Evolutionary conservation across 345 rosid genomes (phyloP).

Genomic region (Kandelia obovata): DNA sequence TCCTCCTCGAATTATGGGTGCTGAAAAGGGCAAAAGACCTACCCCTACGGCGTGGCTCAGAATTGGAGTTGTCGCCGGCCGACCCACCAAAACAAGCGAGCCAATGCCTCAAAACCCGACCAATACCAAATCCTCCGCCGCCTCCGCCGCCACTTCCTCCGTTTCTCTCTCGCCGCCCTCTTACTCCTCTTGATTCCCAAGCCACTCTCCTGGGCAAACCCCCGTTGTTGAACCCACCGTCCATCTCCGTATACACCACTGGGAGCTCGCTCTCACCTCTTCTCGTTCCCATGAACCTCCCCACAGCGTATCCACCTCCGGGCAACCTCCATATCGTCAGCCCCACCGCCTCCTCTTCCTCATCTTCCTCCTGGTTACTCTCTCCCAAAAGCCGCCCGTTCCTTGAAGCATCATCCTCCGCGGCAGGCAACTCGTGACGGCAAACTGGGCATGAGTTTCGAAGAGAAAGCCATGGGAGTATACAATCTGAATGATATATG

Average conservation of each 20-base stretch:
- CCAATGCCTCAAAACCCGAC: conserved; percentile 22
- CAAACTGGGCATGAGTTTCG: conserved; percentile 92
- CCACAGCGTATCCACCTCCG: conserved; percentile 92
- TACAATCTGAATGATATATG: conserved; percentile 81
- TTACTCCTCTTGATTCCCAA: conserved; percentile 56
- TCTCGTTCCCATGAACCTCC: conserved; percentile 74
- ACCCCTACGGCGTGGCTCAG: conserved; percentile 22
- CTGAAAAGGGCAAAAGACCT: conserved; percentile 17
- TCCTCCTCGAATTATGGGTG: conserved; percentile 19
- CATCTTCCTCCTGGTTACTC: background rate
- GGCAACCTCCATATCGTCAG: conserved; percentile 93
- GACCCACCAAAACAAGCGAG: conserved; percentile 22
- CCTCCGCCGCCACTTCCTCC: conserved; percentile 20
- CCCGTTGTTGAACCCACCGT: conserved; percentile 66
- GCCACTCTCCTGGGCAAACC: conserved; percentile 74
- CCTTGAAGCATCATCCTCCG: conserved; percentile 12
- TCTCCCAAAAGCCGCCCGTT: background rate
- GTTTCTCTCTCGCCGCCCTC: conserved; percentile 47
- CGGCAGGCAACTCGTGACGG: conserved; percentile 75
- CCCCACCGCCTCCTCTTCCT: conserved; percentile 56
- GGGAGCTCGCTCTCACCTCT: conserved; percentile 78
- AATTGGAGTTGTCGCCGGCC: conserved; percentile 7
- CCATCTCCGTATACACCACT: conserved; percentile 86
- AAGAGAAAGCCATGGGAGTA: conserved; percentile 84
- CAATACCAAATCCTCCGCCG: background rate